Evolutionary conservation across 225 moss, liverwort and hornwort species (phyloP).

Genomic region (Pseudisothecium myosuroides): DNA sequence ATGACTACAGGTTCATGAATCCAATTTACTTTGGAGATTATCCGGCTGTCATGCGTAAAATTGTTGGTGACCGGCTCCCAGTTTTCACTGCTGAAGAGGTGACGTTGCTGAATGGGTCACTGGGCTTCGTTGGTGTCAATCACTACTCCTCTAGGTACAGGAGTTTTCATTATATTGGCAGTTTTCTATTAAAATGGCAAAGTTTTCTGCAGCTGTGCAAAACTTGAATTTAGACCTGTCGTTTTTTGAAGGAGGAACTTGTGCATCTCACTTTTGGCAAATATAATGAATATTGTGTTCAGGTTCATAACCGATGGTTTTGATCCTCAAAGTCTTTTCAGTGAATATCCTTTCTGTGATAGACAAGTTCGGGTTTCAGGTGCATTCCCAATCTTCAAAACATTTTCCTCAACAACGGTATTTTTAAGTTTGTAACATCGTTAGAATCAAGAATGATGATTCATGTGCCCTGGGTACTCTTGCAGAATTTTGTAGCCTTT

Average conservation of each 20-base stretch:
- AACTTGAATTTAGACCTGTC: neutral
- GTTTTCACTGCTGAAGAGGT: constrained; percentile 37
- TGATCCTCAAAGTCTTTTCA: neutral
- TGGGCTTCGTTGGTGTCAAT: constrained; percentile 66
- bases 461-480: neutral
- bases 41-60: constrained; percentile 51
- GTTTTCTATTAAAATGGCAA: neutral
- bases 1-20: constrained; percentile 52
- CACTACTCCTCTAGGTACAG: constrained; percentile 38
- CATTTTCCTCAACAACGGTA: neutral
- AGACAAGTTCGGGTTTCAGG: neutral
- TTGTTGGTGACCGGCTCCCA: constrained; percentile 44
- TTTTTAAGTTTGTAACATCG: neutral
- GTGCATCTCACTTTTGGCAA: neutral
- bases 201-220: neutral
- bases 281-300: neutral
- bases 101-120: constrained; percentile 35
- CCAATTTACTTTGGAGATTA: constrained; percentile 84
- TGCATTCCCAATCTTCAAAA: neutral
- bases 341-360: neutral
- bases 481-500: neutral
- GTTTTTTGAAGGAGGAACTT: neutral
- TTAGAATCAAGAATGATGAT: neutral
- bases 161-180: neutral
- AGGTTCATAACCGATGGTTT: neutral